Evolutionary conservation across 768 basidiomycete species (phyloP), one percentile per base, ranked within the genome.

Genomic region (Russula abietina): DNA sequence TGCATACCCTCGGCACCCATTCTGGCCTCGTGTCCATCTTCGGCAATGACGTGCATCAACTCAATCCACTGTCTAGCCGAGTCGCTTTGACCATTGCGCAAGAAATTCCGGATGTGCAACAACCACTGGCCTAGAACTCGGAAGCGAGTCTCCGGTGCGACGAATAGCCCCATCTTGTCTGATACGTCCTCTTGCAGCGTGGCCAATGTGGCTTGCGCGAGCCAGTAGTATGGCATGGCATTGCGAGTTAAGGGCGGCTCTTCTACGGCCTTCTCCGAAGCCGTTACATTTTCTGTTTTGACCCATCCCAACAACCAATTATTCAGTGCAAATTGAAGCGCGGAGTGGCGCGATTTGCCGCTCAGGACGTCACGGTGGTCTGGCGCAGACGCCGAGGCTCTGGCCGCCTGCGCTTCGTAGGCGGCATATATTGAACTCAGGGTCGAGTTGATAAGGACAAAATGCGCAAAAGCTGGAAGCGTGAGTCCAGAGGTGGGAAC

Each of bases 241-340:
- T 69, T 68, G 17, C 52, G 63, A 16, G 57, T 61, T 28, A 69
- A 67, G 24, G 26, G 61, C 28, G 64, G 54, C 41, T 62, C 65
- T 22, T 58, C 50, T 10, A n/a, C 39, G 51, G 58, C 67, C 24
- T 61, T 48, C 41, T 43, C 53, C 65, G 54, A n/a, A 19, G 33
- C 19, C 22, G 26, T 55, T 17, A 69, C 59, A 26, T 66, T 56
- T 12, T 61, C 49, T 4, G 61, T 59, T 41, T 56, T 28, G 52
- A 74, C 67, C 82, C 82, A 83, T 65, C 77, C 75, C 56, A 78
- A 77, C 39, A 82, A 71, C 82, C 82, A 83, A 65, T 80, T 81
- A 63, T 82, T 80, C 16, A 84, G 72, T 6, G 78, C 75, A 65
- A 74, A 77, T 66, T 83, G 80, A 33, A 76, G 72, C 22, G 71